Evolutionary conservation across 2,329 filamentous ascomycete species (phyloP), one percentile per base, ranked within the genome.

Genomic region (Rhinocladiella similis): DNA sequence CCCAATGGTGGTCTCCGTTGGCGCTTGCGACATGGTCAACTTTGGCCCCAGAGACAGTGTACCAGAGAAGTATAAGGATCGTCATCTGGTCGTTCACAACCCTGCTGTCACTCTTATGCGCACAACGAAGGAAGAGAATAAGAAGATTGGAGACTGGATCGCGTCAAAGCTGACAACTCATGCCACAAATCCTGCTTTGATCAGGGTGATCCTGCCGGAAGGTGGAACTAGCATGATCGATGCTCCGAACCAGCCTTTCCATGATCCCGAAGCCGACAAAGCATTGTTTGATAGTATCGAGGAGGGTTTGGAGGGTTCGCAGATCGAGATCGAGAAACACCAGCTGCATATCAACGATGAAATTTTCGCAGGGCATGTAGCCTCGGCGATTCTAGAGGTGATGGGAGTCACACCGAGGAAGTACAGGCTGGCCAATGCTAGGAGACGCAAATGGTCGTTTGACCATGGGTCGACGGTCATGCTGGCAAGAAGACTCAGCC

Each of bases 31-130:
- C 63, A 85, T 84, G 79, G 76, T 82, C 18, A 88, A 88, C 61
- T 89, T 88, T 65, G 86, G 86, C 0, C 77, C 83, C 0, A 72
- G 64, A 39, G 67, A 69, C 0, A 83, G 77, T 0, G 76, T 88
- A 0, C 87, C 86, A 0, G 75, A 80, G 50, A 74, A 74, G 47
- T 86, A 83, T 61, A 65, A 67, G 3, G 65, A 69, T 1, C 74
- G 85, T 27, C 75, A 75, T 18, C 68, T 88, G n/a, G 79, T 82
- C 62, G 80, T 83, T 65, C 87, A 90, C 66, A 90, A 89, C 65
- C 78, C 84, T 0, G 77, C 79, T 0, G 82, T 89, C 0, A 90
- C 87, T 0, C 65, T 90, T 29, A 83, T 90, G 78, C 73, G 87
- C 19, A 86, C 86, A 0, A 83, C 76, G 0, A 64, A 69, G n/a